Conservation (phyloP, 2,329 filamentous ascomycete genomes). For the Cercospora brassicicola region DNA sequence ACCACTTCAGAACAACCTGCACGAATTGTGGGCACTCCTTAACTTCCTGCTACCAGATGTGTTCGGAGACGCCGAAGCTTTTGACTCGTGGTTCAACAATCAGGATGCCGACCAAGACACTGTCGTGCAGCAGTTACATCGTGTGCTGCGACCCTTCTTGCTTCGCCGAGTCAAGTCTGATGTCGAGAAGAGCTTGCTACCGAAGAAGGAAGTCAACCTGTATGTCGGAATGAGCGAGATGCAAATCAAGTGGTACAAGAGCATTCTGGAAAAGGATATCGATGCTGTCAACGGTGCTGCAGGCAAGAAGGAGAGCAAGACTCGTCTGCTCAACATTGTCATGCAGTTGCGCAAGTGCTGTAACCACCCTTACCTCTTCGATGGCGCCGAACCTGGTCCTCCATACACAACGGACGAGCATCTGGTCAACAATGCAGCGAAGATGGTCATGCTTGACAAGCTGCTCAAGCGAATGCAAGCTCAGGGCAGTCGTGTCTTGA, state of each 20-base stretch:
- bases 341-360: conserved; percentile 99
- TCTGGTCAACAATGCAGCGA: conserved; percentile 86
- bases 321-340: conserved; percentile 92
- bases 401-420: conserved; percentile 99
- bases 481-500: conserved; percentile 91
- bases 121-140: conserved; percentile 92
- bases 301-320: conserved; percentile 97
- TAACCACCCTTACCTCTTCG: conserved; percentile 97
- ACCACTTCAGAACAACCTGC: conserved; percentile 94
- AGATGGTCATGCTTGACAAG: conserved; percentile 96
- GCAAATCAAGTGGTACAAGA: conserved; percentile 99
- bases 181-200: conserved; percentile 94
- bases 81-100: conserved; percentile 95
- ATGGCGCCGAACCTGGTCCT: conserved; percentile 93
- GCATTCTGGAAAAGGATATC: conserved; percentile 98
- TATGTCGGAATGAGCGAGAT: conserved; percentile 99
- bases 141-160: conserved; percentile 87
- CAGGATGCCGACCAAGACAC: conserved; percentile 90
- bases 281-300: conserved; percentile 96
- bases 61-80: conserved; percentile 93
- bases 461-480: conserved; percentile 78
- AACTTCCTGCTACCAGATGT: conserved; percentile 98
- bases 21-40: conserved; percentile 94
- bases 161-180: conserved; percentile 95
- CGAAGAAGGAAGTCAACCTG: conserved; percentile 95